phyloP scores from a whole-genome alignment of 768 basidiomycete genomes.

The Sistotremastrum suecicum region DNA sequence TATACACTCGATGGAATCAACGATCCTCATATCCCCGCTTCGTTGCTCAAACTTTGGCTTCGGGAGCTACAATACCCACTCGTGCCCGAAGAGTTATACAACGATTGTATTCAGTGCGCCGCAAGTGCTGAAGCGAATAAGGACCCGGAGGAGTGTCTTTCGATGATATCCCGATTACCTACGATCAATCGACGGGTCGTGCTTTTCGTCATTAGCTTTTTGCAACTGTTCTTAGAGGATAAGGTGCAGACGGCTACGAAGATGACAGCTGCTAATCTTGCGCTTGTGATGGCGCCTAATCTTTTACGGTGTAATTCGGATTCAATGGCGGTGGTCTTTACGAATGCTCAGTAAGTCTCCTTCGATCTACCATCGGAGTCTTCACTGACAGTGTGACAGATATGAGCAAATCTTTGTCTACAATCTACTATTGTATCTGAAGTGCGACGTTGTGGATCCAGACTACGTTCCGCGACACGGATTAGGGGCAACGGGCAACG shows the following conservation, averaged over 20 bases:
- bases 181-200: conserved; percentile 79
- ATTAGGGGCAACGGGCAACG: conserved; percentile 39
- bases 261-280: conserved; percentile 83
- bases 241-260: conserved; percentile 60
- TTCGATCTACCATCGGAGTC: neutral
- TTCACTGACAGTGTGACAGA: conserved; percentile 22
- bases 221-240: conserved; percentile 78
- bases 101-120: conserved; percentile 67
- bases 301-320: conserved; percentile 75
- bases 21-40: conserved; percentile 82
- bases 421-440: conserved; percentile 68
- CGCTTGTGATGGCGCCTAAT: conserved; percentile 88
- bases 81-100: conserved; percentile 82
- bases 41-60: conserved; percentile 85
- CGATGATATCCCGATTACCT: conserved; percentile 64
- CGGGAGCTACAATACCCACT: conserved; percentile 88
- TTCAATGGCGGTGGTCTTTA: conserved; percentile 80
- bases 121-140: conserved; percentile 10
- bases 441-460: conserved; percentile 59
- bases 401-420: conserved; percentile 86
- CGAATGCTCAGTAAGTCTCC: conserved; percentile 69
- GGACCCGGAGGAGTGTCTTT: conserved; percentile 55
- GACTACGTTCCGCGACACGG: conserved; percentile 72
- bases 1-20: conserved; percentile 84
- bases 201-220: conserved; percentile 78